Conservation (phyloP, 495 filamentous ascomycete genomes). For the Collariella sp. region DNA sequence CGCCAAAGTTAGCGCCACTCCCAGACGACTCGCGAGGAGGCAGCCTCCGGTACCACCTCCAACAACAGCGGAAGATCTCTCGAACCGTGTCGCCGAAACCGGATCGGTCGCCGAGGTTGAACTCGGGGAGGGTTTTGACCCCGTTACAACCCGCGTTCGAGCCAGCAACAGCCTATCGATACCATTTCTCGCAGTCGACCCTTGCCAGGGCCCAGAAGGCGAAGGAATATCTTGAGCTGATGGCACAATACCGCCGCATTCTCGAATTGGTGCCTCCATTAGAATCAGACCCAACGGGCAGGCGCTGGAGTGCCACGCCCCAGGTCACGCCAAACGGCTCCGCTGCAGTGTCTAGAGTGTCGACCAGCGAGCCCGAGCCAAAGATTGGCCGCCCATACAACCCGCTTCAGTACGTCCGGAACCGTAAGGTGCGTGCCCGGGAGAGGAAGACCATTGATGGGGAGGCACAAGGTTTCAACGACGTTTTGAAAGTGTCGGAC, state of each 20-base stretch:
- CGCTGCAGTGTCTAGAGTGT: slow-evolving; percentile 7
- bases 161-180: slow-evolving; percentile 36
- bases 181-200: slow-evolving; percentile 69
- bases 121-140: slow-evolving; percentile 27
- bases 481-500: slow-evolving; percentile 54
- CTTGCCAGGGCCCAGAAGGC: slow-evolving; percentile 70
- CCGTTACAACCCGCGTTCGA: slow-evolving; percentile 41
- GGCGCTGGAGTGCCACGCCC: slow-evolving; percentile 23
- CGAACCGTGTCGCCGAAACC: slow-evolving; percentile 51
- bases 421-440: slow-evolving; percentile 67
- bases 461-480: slow-evolving; percentile 66
- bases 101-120: slow-evolving; percentile 33
- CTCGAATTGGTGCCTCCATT: slow-evolving; percentile 67
- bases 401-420: slow-evolving; percentile 79
- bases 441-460: slow-evolving; percentile 62
- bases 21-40: slow-evolving; percentile 40
- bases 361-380: slow-evolving; percentile 12
- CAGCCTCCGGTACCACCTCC: slow-evolving; percentile 56
- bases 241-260: slow-evolving; percentile 69
- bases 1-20: slow-evolving; percentile 37
- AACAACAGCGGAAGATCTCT: slow-evolving; percentile 53
- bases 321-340: slow-evolving; percentile 26
- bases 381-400: slow-evolving; percentile 61
- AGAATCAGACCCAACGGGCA: slow-evolving; percentile 33
- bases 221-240: slow-evolving; percentile 67